phyloP scores from a whole-genome alignment of 768 basidiomycete genomes.

The Cantharellus cinnabarinus region DNA sequence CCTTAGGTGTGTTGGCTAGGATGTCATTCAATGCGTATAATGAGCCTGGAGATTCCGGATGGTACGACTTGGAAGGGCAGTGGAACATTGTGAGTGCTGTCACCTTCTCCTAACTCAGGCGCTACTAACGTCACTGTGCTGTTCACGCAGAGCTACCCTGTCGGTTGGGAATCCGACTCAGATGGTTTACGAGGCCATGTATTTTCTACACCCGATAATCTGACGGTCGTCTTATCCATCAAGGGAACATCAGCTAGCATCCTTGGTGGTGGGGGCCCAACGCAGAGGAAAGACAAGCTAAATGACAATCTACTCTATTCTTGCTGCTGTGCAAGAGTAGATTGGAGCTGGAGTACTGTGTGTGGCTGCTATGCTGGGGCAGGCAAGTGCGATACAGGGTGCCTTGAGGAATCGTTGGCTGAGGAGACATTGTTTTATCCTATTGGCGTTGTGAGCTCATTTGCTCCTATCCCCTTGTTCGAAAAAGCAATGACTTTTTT shows the following conservation, averaged over 20 bases:
- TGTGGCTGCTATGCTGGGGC: slow-evolving; percentile 67
- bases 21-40: slow-evolving; percentile 79
- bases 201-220: slow-evolving; percentile 63
- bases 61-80: slow-evolving; percentile 48
- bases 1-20: slow-evolving; percentile 60
- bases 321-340: slow-evolving; percentile 91
- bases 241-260: slow-evolving; percentile 80
- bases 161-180: slow-evolving; percentile 80
- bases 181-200: slow-evolving; percentile 86
- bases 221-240: slow-evolving; percentile 69
- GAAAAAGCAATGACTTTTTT: neutral
- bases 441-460: slow-evolving; percentile 46
- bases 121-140: neutral
- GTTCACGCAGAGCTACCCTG: slow-evolving; percentile 34
- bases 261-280: slow-evolving; percentile 30
- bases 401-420: slow-evolving; percentile 55
- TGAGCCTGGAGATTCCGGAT: slow-evolving; percentile 32
- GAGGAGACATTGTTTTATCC: slow-evolving; percentile 81
- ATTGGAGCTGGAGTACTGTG: slow-evolving; percentile 82
- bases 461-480: neutral
- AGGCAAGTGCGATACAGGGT: slow-evolving; percentile 60
- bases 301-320: slow-evolving; percentile 92
- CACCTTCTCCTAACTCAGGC: neutral
- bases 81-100: slow-evolving; percentile 36
- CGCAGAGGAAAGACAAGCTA: slow-evolving; percentile 69